Evolutionary conservation across 495 filamentous ascomycete species (phyloP), one percentile per base, ranked within the genome.

Genomic region (Aspergillus incahuasiensis): DNA sequence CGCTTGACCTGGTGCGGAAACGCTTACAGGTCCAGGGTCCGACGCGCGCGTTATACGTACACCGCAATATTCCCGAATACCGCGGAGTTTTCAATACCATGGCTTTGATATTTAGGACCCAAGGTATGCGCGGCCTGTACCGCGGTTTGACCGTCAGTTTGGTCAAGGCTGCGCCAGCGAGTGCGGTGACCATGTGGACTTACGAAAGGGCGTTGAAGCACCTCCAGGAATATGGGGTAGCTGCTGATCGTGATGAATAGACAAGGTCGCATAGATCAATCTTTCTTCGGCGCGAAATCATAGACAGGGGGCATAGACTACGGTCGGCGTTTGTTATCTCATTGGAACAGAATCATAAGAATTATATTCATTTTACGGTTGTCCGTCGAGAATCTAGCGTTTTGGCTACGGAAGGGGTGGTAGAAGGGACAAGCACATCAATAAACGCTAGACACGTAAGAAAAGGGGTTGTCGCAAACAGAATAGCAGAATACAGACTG

Each of bases 141-240:
- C 77, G 91, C 44, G 94, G 94, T 2, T 69, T 99, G 57, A 86
- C 86, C 4, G 90, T 97, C 3, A 91, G 90, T 62, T 68, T 99
- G 71, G 58, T 97, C 55, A 99, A 99, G 76, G 91, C 94, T 15
- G 95, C 92, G 25, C 94, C 94, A 44, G 86, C 95, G 19, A 95
- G 90, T 70, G 95, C 94, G 1, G 84, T 96, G 18, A 99, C 94
- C 0, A 94, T 99, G 89, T 99, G 95, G 94, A 97, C 92, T 1
- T 97, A 97, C 72, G 94, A 97, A 72, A 71, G 82, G 60, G 80
- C 79, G 6, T 68, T 95, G 68, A 78, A 68, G 54, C 61, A 85
- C 6, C 70, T 90, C 40, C 77, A 78, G 32, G 71, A 78, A 39
- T 65, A 74, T 52, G 72, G 81, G 15, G 18, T 74, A 15, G 64